A percentile compares a stretch with the other conserved stretches of the same genome.
These are phyloP conservation scores for Tricholomella constricta DNA, from an alignment of 768 basidiomycete species.

Conservation along the genomic window DNA sequence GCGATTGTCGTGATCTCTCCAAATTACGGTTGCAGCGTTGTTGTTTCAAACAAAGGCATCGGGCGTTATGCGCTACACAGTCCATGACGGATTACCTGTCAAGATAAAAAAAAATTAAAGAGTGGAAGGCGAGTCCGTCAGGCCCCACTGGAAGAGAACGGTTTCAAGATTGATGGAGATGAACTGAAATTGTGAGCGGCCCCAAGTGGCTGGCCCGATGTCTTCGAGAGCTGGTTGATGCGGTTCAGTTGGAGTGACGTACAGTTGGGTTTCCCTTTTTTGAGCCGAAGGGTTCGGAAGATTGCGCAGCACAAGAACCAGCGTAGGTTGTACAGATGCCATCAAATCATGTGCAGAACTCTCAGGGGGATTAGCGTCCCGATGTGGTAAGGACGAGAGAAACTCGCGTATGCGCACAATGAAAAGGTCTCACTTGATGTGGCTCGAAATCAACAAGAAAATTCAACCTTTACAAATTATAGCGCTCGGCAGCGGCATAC, in stretches of 20 bases:
- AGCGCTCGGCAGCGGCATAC: too few relatives aligned
- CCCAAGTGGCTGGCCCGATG: slow-evolving; percentile 10
- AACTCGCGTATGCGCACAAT: neutral
- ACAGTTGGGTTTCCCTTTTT: slow-evolving; percentile 4
- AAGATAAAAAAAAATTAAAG: slow-evolving; percentile 7
- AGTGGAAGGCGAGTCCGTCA: slow-evolving; percentile 4
- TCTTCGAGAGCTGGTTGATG: slow-evolving; percentile 6
- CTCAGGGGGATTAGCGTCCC: slow-evolving; percentile 21
- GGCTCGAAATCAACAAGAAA: neutral
- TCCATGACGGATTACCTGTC: slow-evolving; percentile 16
- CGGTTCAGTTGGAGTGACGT: slow-evolving; percentile 20
- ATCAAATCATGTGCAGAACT: slow-evolving; percentile 7
- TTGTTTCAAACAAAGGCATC: slow-evolving; percentile 8
- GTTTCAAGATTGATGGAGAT: slow-evolving; percentile 24
- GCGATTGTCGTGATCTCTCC: slow-evolving; percentile 4
- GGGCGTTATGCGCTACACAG: slow-evolving; percentile 3
- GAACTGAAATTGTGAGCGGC: slow-evolving; percentile 4
- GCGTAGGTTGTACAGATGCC: neutral
- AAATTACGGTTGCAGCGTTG: neutral
- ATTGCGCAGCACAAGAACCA: slow-evolving; percentile 7
- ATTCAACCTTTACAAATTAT: neutral
- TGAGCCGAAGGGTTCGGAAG: slow-evolving; percentile 19
- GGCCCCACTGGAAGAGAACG: slow-evolving; percentile 12
- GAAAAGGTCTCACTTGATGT: neutral
- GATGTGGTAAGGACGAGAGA: slow-evolving; percentile 10